Conservation (phyloP, 306 rosid genomes). For the Fagus crenata region DNA sequence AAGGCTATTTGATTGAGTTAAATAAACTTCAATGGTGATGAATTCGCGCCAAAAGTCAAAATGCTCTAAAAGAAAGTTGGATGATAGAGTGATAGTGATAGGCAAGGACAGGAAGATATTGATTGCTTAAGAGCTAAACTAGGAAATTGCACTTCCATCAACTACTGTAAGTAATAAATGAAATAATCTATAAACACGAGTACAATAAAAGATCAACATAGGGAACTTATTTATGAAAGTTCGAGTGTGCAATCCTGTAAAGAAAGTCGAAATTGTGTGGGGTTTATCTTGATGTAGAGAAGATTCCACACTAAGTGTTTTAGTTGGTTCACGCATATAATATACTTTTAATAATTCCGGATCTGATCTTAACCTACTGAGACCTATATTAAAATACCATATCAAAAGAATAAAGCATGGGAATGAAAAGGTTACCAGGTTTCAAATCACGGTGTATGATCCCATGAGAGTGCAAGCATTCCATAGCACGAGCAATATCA, state of each 20-base stretch:
- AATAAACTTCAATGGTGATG: background rate
- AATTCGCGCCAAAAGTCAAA: background rate
- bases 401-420: background rate
- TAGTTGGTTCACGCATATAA: background rate
- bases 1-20: too few relatives aligned
- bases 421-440: slow-evolving; percentile 63
- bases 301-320: background rate
- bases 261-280: background rate
- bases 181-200: background rate
- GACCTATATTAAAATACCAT: background rate
- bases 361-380: slow-evolving; percentile 11
- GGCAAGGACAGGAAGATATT: background rate
- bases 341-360: background rate
- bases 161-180: background rate
- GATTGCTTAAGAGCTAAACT: background rate
- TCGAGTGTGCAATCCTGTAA: background rate
- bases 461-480: slow-evolving; percentile 93
- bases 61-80: background rate
- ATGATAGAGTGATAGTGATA: background rate
- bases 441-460: slow-evolving; percentile 95
- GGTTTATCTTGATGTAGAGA: background rate
- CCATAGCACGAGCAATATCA: too few relatives aligned
- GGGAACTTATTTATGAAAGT: background rate
- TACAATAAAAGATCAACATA: background rate
- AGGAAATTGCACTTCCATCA: background rate